Conservation (phyloP, 2,329 filamentous ascomycete genomes). For the Purpureocillium lavendulum region DNA sequence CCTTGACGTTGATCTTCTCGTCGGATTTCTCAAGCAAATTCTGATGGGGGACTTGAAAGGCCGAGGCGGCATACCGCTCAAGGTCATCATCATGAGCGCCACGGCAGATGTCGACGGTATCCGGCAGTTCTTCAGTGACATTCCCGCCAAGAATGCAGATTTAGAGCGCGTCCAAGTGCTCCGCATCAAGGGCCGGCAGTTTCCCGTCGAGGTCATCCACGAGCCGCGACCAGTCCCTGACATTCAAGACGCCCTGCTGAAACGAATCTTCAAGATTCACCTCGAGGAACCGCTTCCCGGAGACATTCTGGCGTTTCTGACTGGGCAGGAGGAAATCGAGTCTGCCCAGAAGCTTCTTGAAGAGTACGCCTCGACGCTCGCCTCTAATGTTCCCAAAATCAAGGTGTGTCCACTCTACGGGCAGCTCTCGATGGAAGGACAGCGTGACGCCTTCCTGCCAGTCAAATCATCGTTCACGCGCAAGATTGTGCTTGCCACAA, state of each 20-base stretch:
- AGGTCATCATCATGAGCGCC: constrained; percentile 94
- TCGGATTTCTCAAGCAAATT: constrained; percentile 81
- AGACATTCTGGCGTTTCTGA: constrained; percentile 86
- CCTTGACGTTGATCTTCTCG: constrained; percentile 83
- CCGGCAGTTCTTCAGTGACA: constrained; percentile 59
- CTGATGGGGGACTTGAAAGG: constrained; percentile 53
- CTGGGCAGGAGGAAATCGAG: constrained; percentile 90
- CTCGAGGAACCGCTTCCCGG: constrained; percentile 84
- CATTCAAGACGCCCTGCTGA: constrained; percentile 72
- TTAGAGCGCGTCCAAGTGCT: constrained; percentile 30
- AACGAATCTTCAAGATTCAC: constrained; percentile 80
- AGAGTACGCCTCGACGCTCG: constrained; percentile 65
- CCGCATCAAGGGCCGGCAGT: constrained; percentile 80
- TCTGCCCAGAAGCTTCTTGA: constrained; percentile 71
- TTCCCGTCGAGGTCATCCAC: constrained; percentile 72
- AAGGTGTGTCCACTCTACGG: constrained; percentile 78
- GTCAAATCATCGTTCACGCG: constrained; percentile 63
- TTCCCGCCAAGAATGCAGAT: constrained; percentile 6
- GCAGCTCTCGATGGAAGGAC: constrained; percentile 76
- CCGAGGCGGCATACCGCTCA: constrained; percentile 66
- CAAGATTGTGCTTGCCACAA: constrained; percentile 88
- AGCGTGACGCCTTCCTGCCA: constrained; percentile 78
- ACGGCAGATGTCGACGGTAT: constrained; percentile 83
- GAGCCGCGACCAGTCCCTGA: constrained; percentile 67
- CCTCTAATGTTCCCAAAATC: constrained; percentile 65